Percentiles rank a stretch among this genome's conserved stretches.
Evolutionary conservation across 2,329 filamentous ascomycete species (phyloP).

Genomic region (Apiospora koreana): DNA sequence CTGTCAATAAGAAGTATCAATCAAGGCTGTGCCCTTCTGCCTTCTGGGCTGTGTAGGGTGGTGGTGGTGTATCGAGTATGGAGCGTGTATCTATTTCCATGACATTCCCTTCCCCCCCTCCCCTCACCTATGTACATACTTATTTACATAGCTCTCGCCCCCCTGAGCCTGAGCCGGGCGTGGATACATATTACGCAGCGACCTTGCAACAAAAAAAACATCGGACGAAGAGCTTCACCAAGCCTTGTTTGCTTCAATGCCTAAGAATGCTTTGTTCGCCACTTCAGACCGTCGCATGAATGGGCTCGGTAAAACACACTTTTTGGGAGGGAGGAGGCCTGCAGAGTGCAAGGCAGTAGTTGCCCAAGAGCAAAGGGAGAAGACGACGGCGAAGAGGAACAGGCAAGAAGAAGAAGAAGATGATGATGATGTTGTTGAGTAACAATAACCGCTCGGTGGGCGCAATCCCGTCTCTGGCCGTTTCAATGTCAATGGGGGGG

Average conservation of each 20-base stretch:
- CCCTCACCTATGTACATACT: too few species aligned
- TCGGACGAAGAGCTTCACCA: slow-evolving; percentile 5
- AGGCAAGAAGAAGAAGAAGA: too few species aligned
- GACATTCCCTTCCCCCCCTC: neutral
- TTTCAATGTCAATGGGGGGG: neutral
- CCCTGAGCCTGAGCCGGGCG: neutral
- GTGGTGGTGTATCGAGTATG: neutral
- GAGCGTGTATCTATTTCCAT: neutral
- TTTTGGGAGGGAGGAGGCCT: neutral
- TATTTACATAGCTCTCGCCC: neutral
- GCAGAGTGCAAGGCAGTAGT: neutral
- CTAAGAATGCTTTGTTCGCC: neutral
- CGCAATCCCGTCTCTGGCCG: neutral
- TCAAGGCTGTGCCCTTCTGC: neutral
- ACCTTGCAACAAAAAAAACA: neutral
- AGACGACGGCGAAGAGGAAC: neutral
- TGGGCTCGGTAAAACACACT: neutral
- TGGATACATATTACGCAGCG: neutral
- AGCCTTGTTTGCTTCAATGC: slow-evolving; percentile 8
- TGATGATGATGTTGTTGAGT: too few species aligned
- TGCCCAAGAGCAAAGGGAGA: neutral
- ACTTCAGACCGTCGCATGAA: neutral
- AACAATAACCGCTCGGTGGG: neutral
- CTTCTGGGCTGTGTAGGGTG: neutral
- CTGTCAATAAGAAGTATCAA: neutral